phyloP scores from a whole-genome alignment of 148 eudicot genomes.

The Cornus florida region DNA sequence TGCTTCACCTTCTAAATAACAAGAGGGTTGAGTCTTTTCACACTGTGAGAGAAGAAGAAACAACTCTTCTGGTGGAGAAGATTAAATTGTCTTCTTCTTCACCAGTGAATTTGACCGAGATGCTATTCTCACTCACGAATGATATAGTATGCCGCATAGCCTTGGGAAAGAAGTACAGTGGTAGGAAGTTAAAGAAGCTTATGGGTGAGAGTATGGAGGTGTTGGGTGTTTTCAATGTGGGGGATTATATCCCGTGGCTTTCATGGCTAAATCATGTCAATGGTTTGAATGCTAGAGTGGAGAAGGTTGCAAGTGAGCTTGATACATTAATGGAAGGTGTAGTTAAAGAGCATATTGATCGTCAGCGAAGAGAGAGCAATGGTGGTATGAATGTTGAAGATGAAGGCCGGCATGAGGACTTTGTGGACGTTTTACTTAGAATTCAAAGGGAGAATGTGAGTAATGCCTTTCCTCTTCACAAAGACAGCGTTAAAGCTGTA shows the following conservation, averaged over 20 bases:
- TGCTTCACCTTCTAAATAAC: constrained; percentile 24
- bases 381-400: not conserved
- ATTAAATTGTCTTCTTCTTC: not conserved
- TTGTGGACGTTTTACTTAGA: constrained; percentile 11
- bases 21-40: constrained; percentile 25
- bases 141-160: not conserved
- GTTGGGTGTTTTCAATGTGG: not conserved
- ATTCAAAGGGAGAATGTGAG: constrained; percentile 7
- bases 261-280: not conserved
- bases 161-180: not conserved
- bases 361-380: not conserved
- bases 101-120: not conserved
- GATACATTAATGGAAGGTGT: constrained; percentile 10
- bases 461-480: not conserved
- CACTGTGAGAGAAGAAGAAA: constrained; percentile 29
- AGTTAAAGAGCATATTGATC: not conserved
- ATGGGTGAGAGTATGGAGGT: not conserved
- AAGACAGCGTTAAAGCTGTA: constrained; percentile 8
- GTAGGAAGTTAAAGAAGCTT: not conserved
- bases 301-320: constrained; percentile 10
- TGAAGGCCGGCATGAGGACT: not conserved
- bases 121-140: not conserved
- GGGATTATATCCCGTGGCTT: constrained; percentile 17
- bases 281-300: constrained; percentile 2
- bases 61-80: not conserved